Evolutionary conservation across 2,329 filamentous ascomycete species (phyloP).

Genomic region (Venturia asperata): DNA sequence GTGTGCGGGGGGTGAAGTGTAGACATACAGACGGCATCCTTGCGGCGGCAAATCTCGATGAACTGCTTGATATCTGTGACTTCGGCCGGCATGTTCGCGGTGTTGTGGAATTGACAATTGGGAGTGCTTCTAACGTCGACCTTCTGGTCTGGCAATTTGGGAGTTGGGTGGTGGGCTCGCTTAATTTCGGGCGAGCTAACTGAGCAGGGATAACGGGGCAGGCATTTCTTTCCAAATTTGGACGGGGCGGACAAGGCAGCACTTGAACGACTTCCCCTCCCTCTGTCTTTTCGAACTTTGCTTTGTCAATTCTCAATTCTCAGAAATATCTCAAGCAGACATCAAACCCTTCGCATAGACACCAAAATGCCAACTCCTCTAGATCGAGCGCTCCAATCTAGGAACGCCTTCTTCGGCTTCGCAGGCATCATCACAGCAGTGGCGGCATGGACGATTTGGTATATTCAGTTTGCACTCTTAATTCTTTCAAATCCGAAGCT

Average conservation of each 20-base stretch:
- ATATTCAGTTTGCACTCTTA: neutral
- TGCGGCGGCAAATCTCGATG: constrained; percentile 99
- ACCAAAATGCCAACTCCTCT: constrained; percentile 43
- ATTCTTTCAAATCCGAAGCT: neutral
- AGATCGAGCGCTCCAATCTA: constrained; percentile 40
- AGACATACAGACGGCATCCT: constrained; percentile 96
- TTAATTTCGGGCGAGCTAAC: neutral
- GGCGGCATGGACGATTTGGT: constrained; percentile 75
- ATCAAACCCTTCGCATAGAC: neutral
- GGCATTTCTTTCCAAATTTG: neutral
- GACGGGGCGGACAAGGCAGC: neutral
- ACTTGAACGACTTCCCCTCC: constrained; percentile 1
- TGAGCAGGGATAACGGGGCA: neutral
- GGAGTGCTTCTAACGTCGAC: too few species aligned
- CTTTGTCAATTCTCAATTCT: neutral
- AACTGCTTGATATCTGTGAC: constrained; percentile 99
- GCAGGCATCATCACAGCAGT: constrained; percentile 74
- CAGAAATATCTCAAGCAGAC: neutral
- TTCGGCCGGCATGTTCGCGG: constrained; percentile 92
- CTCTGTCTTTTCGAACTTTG: neutral
- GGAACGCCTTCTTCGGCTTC: constrained; percentile 47
- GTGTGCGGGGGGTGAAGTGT: constrained; percentile 15
- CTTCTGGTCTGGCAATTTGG: neutral
- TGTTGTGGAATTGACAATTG: constrained; percentile 27
- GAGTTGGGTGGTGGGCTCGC: neutral